Evolutionary conservation across 768 basidiomycete genomes (phyloP).

Genomic region (Mrakia gelida): DNA sequence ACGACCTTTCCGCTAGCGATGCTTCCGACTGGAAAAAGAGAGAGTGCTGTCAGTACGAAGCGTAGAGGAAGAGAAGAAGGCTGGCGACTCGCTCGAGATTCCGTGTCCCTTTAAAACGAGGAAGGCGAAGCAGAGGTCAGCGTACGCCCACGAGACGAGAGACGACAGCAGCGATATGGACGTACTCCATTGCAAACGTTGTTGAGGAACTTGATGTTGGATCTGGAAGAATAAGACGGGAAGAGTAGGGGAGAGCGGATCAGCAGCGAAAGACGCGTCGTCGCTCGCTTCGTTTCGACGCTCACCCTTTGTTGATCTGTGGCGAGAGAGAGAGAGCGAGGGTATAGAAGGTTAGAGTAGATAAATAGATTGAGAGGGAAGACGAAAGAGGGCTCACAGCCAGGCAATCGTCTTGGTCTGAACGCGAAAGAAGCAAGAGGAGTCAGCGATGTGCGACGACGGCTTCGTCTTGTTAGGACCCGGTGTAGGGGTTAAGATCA

Average conservation of each 20-base stretch:
- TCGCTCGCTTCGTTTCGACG: not conserved
- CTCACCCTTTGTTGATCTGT: not conserved
- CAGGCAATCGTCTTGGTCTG: conserved; percentile 58
- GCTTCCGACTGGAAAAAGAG: not conserved
- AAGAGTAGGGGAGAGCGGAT: not conserved
- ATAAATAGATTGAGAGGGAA: not conserved
- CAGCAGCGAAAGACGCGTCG: not conserved
- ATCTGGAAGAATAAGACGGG: not conserved
- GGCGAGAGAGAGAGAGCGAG: not conserved
- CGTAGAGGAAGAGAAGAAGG: not conserved
- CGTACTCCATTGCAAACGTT: conserved; percentile 52
- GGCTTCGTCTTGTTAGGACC: not conserved
- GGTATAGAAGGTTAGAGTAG: too few species aligned
- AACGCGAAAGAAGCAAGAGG: not conserved
- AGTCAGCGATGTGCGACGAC: not conserved
- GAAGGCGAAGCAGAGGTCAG: not conserved
- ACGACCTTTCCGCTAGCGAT: conserved; percentile 46
- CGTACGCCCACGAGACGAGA: too few species aligned
- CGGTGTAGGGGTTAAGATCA: too few species aligned
- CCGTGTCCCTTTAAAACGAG: conserved; percentile 52
- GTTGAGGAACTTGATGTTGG: conserved; percentile 45
- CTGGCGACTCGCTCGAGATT: conserved; percentile 47
- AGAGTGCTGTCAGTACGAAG: too few species aligned
- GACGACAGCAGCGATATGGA: too few species aligned
- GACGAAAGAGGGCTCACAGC: conserved; percentile 50